phyloP scores from a whole-genome alignment of 2,329 filamentous ascomycete genomes.

The Cercospora citrullina region DNA sequence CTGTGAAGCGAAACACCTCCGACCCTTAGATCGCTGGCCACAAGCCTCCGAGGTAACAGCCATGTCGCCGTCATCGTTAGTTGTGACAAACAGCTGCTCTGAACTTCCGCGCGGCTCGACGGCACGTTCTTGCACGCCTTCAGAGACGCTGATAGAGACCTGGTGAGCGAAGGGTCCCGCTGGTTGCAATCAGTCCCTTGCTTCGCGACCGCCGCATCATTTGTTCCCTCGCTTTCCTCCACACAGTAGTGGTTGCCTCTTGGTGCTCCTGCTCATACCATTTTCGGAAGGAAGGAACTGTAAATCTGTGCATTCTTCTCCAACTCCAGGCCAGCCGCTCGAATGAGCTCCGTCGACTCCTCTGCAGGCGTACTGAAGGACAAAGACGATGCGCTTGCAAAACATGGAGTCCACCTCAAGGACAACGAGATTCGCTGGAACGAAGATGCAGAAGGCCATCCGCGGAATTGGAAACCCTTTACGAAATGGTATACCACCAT shows the following conservation, averaged over 20 bases:
- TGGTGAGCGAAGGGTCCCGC: neutral
- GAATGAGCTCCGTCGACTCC: conserved; percentile 10
- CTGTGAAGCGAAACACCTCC: too few species aligned
- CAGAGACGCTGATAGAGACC: neutral
- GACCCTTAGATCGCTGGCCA: neutral
- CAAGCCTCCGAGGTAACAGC: neutral
- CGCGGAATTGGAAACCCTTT: conserved; percentile 19
- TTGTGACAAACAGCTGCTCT: neutral
- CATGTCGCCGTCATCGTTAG: conserved; percentile 1
- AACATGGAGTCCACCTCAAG: conserved; percentile 22
- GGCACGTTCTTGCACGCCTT: neutral
- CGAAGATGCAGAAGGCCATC: conserved; percentile 20
- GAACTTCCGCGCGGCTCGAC: neutral
- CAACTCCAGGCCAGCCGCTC: neutral
- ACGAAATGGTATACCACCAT: conserved; percentile 23
- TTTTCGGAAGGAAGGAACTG: neutral
- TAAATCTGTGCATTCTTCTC: neutral
- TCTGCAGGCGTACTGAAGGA: neutral
- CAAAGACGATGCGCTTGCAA: neutral
- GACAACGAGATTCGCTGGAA: conserved; percentile 24
- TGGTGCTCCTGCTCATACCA: neutral
- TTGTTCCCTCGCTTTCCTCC: neutral
- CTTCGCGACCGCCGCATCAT: neutral
- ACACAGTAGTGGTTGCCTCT: neutral
- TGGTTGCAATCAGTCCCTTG: neutral